A percentile compares a stretch with the other conserved stretches of the same genome.
Conservation (phyloP, 1,284 basidiomycete genomes). For the Agroathelia rolfsii region DNA sequence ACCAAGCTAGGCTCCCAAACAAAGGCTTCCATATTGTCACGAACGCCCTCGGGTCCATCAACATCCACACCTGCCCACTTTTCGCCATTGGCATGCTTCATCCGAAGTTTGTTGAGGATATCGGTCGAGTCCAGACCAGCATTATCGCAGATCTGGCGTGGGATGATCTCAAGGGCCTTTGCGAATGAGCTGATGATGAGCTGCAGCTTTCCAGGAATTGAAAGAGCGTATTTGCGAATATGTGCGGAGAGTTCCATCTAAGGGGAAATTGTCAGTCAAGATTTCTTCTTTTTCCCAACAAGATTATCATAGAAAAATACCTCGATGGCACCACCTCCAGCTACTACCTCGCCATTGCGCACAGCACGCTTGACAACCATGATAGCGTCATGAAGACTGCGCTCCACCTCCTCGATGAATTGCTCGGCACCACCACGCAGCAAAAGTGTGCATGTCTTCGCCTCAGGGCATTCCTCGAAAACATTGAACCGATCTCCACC, state of each 20-base stretch:
- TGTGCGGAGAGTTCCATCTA: constrained; percentile 96
- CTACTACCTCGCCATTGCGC: constrained; percentile 92
- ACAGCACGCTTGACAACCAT: constrained; percentile 99
- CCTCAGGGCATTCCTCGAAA: constrained; percentile 87
- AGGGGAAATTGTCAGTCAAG: constrained; percentile 11
- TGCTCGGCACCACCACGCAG: constrained; percentile 97
- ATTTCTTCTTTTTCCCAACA: constrained; percentile 3
- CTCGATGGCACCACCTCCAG: constrained; percentile 96
- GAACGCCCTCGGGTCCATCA: constrained; percentile 79
- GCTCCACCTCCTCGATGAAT: constrained; percentile 97
- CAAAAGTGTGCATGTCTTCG: constrained; percentile 97
- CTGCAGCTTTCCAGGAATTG: constrained; percentile 95
- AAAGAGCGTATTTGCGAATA: constrained; percentile 83
- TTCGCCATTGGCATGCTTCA: constrained; percentile 86
- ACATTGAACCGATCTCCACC: constrained; percentile 97
- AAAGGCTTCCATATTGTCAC: constrained; percentile 94
- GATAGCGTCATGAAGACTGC: constrained; percentile 96
- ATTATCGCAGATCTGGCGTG: constrained; percentile 97
- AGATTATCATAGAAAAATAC: constrained; percentile 35
- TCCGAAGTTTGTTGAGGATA: constrained; percentile 93
- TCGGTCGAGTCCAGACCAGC: constrained; percentile 98
- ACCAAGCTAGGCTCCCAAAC: constrained; percentile 98
- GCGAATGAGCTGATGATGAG: constrained; percentile 94
- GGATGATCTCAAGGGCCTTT: constrained; percentile 95
- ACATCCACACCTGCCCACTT: constrained; percentile 96